These are phyloP conservation scores for Trichoderma koningiopsis DNA, from an alignment of 2,329 filamentous ascomycete species.

Conservation along the genomic window DNA sequence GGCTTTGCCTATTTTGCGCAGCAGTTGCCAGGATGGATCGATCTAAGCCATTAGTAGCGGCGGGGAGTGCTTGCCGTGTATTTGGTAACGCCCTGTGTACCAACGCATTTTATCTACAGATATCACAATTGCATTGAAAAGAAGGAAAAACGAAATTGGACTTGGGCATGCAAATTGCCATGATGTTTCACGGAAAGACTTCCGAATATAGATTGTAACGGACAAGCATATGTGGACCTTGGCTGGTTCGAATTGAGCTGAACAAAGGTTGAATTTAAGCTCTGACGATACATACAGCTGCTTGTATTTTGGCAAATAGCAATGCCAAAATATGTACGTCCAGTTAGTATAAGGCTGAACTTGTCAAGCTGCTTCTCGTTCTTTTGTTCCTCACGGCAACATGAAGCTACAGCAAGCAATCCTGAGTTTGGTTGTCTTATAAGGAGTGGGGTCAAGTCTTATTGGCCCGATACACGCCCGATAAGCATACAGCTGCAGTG, in stretches of 20 bases:
- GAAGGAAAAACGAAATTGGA: no score
- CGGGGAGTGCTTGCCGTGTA: background rate
- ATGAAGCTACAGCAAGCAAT: background rate
- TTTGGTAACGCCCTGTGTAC: background rate
- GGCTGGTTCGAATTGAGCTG: no score
- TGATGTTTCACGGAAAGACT: no score
- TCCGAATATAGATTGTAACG: no score
- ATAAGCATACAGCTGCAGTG: background rate
- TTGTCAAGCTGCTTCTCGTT: no score
- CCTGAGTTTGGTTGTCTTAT: background rate
- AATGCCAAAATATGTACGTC: background rate
- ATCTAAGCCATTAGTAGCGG: background rate
- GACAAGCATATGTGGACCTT: no score
- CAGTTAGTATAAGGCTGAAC: no score
- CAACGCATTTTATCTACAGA: background rate
- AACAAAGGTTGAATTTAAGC: background rate
- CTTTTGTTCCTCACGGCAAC: background rate
- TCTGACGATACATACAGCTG: background rate
- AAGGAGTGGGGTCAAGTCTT: no score
- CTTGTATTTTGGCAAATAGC: no score
- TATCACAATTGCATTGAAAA: no score
- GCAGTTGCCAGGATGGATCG: constrained; percentile 7
- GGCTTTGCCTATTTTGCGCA: constrained; percentile 6
- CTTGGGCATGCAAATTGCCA: no score
- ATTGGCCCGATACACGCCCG: background rate